Evolutionary conservation across 2,329 filamentous ascomycete genomes (phyloP), one percentile per base, ranked within the genome.

Genomic region (Lecanicillium sp.): DNA sequence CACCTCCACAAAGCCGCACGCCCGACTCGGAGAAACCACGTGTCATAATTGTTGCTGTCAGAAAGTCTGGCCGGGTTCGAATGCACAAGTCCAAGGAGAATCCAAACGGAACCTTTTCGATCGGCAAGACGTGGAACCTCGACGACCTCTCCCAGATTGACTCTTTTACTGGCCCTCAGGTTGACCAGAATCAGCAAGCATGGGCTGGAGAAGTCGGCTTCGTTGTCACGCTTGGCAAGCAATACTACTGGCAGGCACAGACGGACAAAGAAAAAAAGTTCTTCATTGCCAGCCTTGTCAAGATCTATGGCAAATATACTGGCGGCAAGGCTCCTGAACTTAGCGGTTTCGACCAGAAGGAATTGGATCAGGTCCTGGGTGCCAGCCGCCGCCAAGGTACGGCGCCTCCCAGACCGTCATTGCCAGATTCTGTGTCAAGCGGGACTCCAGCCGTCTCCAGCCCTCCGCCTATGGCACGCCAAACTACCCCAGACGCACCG

Each of bases 41-140:
- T 52, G 73, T 95, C 48, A 94, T 98, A 56, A 88, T 98, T 48
- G 83, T 98, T 48, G 84, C 90, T 9, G 92, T 98, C 43, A 79
- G 87, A 45, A 92, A 87, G 53, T 95, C 90, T 2, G 92, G 90
- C 40, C 76, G 88, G 43, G 90, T 98, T 35, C 85, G 89, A 53
- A 80, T 98, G 68, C 92, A 98, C 70, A 98, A 98, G 63, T 90
- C 88, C 42, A 83, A 94, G 51, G 92, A 98, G 65, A 98, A 98
- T 58, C 71, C 76, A 40, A 95, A 95, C 59, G 88, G 88, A 40
- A 80, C 85, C 17, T 98, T 95, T 61, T 96, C 90, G 15, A 95
- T 98, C 49, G 92, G 92, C 48, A 98, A 98, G 66, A 95, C 92
- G 4, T 98, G 92, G 92, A 85, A 89, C 57, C 75, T 98, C 49